These are phyloP conservation scores for Parathielavia appendiculata DNA, from an alignment of 495 filamentous ascomycete genomes.

Conservation along the genomic window DNA sequence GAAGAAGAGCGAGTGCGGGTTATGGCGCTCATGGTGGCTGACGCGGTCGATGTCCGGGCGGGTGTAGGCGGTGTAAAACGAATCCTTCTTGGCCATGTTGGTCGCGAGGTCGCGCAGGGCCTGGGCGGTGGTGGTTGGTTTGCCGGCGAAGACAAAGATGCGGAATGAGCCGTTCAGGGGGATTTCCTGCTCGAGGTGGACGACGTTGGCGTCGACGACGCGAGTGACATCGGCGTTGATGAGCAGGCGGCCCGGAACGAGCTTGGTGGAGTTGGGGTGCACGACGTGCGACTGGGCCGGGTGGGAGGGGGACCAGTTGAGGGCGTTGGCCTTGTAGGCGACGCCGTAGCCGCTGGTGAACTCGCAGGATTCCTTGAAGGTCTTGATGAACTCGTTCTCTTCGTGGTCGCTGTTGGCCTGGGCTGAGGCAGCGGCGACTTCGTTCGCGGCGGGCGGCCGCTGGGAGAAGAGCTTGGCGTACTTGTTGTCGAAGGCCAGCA, in stretches of 20 bases:
- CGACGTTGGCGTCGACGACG: constrained; percentile 77
- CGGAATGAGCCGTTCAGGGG: constrained; percentile 84
- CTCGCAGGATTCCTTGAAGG: constrained; percentile 65
- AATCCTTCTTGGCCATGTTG: constrained; percentile 56
- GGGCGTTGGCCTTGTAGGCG: constrained; percentile 55
- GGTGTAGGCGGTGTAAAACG: constrained; percentile 63
- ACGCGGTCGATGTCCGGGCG: constrained; percentile 58
- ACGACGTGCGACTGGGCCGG: constrained; percentile 66
- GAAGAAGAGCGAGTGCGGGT: constrained; percentile 77
- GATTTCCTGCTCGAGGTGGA: constrained; percentile 82
- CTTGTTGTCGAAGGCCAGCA: constrained; percentile 68
- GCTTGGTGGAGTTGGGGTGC: constrained; percentile 53
- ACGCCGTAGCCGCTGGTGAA: constrained; percentile 70
- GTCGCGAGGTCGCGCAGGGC: constrained; percentile 65
- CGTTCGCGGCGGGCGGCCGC: constrained; percentile 49
- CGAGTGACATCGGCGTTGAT: constrained; percentile 73
- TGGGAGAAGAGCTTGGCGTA: constrained; percentile 65
- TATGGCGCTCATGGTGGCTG: constrained; percentile 72
- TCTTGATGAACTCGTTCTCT: constrained; percentile 66
- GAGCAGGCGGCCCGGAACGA: constrained; percentile 66
- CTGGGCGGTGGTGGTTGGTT: constrained; percentile 50
- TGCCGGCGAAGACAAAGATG: constrained; percentile 77
- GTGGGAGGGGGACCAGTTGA: constrained; percentile 64
- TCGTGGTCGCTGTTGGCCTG: constrained; percentile 30
- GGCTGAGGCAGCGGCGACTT: constrained; percentile 34